phyloP scores from a whole-genome alignment of 768 basidiomycete species.

The Trametes elegans region DNA sequence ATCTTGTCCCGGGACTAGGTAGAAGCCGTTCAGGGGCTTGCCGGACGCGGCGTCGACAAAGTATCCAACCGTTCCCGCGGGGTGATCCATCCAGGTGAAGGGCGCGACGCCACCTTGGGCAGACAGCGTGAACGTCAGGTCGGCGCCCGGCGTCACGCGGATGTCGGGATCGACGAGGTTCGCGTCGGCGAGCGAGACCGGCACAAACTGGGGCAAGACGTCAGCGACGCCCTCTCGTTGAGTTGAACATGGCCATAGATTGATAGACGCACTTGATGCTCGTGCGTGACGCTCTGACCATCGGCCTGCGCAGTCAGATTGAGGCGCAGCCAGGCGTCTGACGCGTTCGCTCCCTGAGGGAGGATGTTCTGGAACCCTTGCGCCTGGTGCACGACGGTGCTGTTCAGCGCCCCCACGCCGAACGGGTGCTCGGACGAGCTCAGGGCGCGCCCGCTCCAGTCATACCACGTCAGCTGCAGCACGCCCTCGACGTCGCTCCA shows the following conservation, averaged over 20 bases:
- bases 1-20: constrained; percentile 50
- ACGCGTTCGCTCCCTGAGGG: constrained; percentile 37
- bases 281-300: constrained; percentile 42
- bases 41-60: constrained; percentile 45
- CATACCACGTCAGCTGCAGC: constrained; percentile 56
- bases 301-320: constrained; percentile 44
- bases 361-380: constrained; percentile 44
- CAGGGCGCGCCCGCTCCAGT: constrained; percentile 46
- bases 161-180: constrained; percentile 49
- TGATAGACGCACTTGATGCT: constrained; percentile 45
- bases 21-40: constrained; percentile 49
- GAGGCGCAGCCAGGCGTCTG: constrained; percentile 50
- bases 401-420: constrained; percentile 46
- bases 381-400: constrained; percentile 42
- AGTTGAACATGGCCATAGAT: too few species aligned
- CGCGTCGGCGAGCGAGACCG: constrained; percentile 44
- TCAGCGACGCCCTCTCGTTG: too few species aligned
- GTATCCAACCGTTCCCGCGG: constrained; percentile 49
- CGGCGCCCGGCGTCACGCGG: constrained; percentile 27
- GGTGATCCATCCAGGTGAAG: constrained; percentile 62
- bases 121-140: constrained; percentile 49
- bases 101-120: constrained; percentile 52
- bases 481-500: constrained; percentile 44
- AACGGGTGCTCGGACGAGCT: constrained; percentile 39
- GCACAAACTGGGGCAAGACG: constrained; percentile 61